phyloP scores from a whole-genome alignment of 2,329 filamentous ascomycete genomes.

The Pyrenophora seminiperda region DNA sequence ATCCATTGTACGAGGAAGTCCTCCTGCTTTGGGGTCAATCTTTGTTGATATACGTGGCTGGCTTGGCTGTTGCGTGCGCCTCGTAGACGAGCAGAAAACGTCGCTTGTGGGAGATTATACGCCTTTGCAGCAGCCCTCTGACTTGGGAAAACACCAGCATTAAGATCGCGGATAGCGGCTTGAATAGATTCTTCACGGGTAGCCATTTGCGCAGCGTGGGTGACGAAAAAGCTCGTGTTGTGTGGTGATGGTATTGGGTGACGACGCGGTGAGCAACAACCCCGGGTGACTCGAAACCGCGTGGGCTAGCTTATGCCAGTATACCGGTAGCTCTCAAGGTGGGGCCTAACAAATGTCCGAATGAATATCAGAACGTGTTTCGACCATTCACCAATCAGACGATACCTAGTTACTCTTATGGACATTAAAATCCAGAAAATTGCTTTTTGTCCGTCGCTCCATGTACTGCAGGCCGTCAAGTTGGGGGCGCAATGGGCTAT shows the following conservation, averaged over 20 bases:
- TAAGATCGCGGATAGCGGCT: constrained; percentile 9
- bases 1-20: constrained; percentile 15
- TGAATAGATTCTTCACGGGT: constrained; percentile 4
- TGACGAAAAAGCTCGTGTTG: too few relatives aligned
- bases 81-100: background rate
- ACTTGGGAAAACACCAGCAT: constrained; percentile 1
- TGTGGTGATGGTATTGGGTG: background rate
- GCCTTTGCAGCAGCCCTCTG: constrained; percentile 7
- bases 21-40: constrained; percentile 10
- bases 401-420: too few relatives aligned
- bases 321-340: too few relatives aligned
- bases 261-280: background rate
- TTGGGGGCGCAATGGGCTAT: background rate
- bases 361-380: too few relatives aligned
- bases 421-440: too few relatives aligned
- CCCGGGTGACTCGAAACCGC: background rate
- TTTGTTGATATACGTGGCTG: constrained; percentile 6
- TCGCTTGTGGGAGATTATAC: constrained; percentile 1
- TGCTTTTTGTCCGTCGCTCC: background rate
- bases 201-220: constrained; percentile 2
- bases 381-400: too few relatives aligned
- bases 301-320: constrained; percentile 1
- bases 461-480: background rate
- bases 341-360: too few relatives aligned
- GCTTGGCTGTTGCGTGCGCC: background rate